A percentile compares a stretch with the other conserved stretches of the same genome.
These are phyloP conservation scores for Cryptomeria japonica DNA, from an alignment of 75 land plant species.

Conservation along the genomic window DNA sequence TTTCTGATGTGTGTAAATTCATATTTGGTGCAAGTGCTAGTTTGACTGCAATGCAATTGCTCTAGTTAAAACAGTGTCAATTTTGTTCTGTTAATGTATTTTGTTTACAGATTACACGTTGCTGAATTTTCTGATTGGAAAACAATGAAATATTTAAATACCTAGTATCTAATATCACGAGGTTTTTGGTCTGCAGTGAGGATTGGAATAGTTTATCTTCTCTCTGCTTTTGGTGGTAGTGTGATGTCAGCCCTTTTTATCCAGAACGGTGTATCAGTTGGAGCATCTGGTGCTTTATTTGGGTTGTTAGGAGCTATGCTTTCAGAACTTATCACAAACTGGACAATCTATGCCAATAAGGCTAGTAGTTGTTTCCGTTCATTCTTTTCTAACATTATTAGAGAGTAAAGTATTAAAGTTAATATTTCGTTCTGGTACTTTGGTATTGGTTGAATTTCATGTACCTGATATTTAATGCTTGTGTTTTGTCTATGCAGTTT, in stretches of 20 bases:
- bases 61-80: neutral
- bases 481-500: slow-evolving; percentile 32
- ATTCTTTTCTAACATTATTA: neutral
- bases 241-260: slow-evolving; percentile 80
- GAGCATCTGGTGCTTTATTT: slow-evolving; percentile 97
- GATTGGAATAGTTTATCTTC: slow-evolving; percentile 71
- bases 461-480: neutral
- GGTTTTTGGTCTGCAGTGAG: slow-evolving; percentile 38
- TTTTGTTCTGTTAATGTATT: neutral
- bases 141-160: neutral
- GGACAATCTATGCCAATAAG: slow-evolving; percentile 89
- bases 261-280: slow-evolving; percentile 79
- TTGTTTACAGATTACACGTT: neutral
- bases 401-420: neutral
- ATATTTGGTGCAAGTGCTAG: neutral
- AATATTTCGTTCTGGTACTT: neutral
- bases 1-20: neutral
- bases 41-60: neutral
- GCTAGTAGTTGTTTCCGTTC: slow-evolving; percentile 20
- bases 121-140: neutral
- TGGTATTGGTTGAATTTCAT: neutral
- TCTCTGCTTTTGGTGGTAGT: slow-evolving; percentile 91
- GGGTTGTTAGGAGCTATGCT: slow-evolving; percentile 88
- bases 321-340: slow-evolving; percentile 92
- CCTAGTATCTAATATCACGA: neutral